phyloP scores from a whole-genome alignment of 2,329 filamentous ascomycete genomes.

The Pyricularia sp. region DNA sequence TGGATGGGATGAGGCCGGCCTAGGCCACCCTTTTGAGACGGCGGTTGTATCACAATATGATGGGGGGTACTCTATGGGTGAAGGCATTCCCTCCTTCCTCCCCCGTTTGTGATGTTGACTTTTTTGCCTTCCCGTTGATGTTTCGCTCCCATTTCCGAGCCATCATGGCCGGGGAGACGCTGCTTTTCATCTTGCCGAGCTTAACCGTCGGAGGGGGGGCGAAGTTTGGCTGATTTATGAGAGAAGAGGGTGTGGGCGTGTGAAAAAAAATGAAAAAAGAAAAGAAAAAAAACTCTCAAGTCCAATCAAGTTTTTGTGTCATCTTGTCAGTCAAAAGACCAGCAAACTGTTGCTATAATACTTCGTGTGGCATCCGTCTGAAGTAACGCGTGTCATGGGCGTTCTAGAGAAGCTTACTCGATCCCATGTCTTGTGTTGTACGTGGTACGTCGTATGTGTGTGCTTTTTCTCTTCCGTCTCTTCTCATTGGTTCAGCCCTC shows the following conservation, averaged over 20 bases:
- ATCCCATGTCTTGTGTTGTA: not conserved
- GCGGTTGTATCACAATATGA: not conserved
- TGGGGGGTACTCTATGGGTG: not conserved
- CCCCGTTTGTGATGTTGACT: not conserved
- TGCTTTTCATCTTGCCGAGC: not conserved
- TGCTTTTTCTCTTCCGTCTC: too few species aligned
- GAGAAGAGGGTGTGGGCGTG: not conserved
- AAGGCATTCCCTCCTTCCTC: not conserved
- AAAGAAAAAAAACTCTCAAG: not conserved
- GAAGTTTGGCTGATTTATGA: too few species aligned
- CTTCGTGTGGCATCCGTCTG: not conserved
- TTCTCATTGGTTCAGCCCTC: too few species aligned
- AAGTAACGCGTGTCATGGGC: not conserved
- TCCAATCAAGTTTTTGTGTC: not conserved
- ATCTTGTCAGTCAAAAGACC: slow-evolving; percentile 1
- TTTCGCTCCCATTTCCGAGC: not conserved
- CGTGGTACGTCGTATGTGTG: too few species aligned
- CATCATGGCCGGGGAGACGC: not conserved
- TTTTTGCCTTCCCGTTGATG: not conserved
- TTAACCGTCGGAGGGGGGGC: not conserved
- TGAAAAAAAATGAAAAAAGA: not conserved
- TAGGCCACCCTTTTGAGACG: not conserved
- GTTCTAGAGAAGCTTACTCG: not conserved
- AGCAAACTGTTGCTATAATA: not conserved
- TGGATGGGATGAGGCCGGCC: not conserved